These are phyloP conservation scores for Triangularia setosa DNA, from an alignment of 2,329 filamentous ascomycete genomes.

Conservation along the genomic window DNA sequence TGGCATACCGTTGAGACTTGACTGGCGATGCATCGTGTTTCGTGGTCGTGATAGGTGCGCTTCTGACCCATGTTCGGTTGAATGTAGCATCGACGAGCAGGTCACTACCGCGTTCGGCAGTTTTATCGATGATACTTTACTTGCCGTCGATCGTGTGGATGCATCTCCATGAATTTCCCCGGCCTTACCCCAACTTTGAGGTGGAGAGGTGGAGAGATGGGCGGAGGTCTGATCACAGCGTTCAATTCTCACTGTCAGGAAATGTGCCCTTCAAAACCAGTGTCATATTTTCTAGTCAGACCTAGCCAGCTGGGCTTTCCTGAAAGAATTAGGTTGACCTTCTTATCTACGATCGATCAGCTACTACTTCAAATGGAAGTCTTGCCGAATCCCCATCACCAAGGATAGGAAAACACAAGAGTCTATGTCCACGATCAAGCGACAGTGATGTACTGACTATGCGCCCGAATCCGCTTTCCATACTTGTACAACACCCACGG, in stretches of 20 bases:
- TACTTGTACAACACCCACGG: constrained; percentile 15
- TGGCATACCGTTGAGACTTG: constrained; percentile 1
- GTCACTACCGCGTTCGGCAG: constrained; percentile 9
- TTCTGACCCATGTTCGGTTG: constrained; percentile 3
- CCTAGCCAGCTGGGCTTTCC: background rate
- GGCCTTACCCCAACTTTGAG: background rate
- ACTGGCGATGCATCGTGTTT: background rate
- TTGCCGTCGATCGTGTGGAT: background rate
- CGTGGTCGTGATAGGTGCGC: constrained; percentile 12
- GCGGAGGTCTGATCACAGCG: background rate
- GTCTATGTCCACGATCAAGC: background rate
- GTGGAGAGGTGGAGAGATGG: background rate
- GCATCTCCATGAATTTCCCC: background rate
- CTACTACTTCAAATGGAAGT: too few relatives aligned
- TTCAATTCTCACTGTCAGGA: background rate
- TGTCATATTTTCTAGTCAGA: background rate
- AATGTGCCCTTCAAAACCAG: background rate
- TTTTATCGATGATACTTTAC: constrained; percentile 1
- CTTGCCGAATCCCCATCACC: too few relatives aligned
- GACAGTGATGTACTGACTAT: constrained; percentile 5
- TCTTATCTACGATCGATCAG: too few relatives aligned
- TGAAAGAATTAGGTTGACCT: too few relatives aligned
- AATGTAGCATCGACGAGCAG: background rate
- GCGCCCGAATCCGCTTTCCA: constrained; percentile 6
- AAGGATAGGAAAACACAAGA: background rate